These are phyloP conservation scores for Entonaema liquescens DNA, from an alignment of 495 filamentous ascomycete species.

Conservation along the genomic window DNA sequence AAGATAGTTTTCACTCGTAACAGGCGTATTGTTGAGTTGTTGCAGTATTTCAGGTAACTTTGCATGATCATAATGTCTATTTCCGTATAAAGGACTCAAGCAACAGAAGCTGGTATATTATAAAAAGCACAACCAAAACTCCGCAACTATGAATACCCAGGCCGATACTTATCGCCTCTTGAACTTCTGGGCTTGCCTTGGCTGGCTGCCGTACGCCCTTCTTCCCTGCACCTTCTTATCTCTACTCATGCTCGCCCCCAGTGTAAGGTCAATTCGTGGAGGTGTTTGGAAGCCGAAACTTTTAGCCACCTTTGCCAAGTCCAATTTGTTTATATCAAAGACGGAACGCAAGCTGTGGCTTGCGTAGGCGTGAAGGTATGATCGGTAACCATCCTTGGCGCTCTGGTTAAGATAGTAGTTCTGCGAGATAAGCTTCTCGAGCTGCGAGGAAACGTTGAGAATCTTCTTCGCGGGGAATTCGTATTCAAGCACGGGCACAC, in stretches of 20 bases:
- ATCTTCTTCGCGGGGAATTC: constrained; percentile 94
- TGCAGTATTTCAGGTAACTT: background rate
- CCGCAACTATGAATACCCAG: background rate
- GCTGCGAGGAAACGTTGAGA: constrained; percentile 90
- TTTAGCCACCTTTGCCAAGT: constrained; percentile 92
- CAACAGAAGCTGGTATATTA: constrained; percentile 34
- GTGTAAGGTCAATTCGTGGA: constrained; percentile 87
- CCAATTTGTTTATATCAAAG: constrained; percentile 93
- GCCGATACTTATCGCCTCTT: constrained; percentile 21
- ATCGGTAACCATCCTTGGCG: constrained; percentile 73
- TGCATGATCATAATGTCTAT: constrained; percentile 1
- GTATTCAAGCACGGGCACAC: constrained; percentile 94
- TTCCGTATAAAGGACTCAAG: constrained; percentile 1
- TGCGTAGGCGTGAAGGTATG: constrained; percentile 94
- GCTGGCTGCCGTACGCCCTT: constrained; percentile 80
- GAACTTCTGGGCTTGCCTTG: constrained; percentile 51
- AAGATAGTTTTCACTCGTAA: background rate
- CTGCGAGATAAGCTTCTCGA: constrained; percentile 90
- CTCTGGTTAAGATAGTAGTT: constrained; percentile 97
- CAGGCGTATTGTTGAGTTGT: background rate
- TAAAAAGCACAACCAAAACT: constrained; percentile 23
- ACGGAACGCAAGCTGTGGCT: constrained; percentile 88
- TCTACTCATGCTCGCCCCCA: constrained; percentile 85
- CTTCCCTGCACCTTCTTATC: constrained; percentile 84
- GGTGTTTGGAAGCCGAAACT: constrained; percentile 89